Evolutionary conservation across 768 basidiomycete genomes (phyloP), one percentile per base, ranked within the genome.

Genomic region (Tephrocybe sp.): DNA sequence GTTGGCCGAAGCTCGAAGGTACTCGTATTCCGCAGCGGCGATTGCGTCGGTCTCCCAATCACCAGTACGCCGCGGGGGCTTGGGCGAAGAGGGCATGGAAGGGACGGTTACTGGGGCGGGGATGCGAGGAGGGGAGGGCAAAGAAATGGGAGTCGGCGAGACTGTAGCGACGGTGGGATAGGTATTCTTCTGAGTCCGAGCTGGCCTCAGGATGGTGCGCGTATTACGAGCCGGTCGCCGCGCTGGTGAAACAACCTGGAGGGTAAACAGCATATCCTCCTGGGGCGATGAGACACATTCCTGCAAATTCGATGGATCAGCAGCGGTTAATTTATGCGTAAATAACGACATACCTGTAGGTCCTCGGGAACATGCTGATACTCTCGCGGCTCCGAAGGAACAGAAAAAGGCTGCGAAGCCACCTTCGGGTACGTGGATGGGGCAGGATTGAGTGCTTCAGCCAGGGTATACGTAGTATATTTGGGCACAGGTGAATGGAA

Each of bases 21-120:
- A 19, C 14, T 45, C 26, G 17, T 31, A 19, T 16, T 45, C 26
- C 3, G 44, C 14, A 17, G 52, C 40, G 9, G 54, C 46, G 2
- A 51, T 45, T 4, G 58, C 55, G 31, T 56, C 58, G 12, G 46
- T 46, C 14, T 48, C 52, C 55, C 58, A 54, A 34, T 59, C 55
- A 17, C 58, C 52, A 11, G 52, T 56, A 39, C 52, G 50, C 22
- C 42, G 51, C 10, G n/a, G 34, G 4, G 9, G 32, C 16, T 47
- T 17, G 16, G 32, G 36, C 5, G 35, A 19, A 13, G n/a, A 16
- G 26, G 45, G 23, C n/a, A 12, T 12, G 7, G 11, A 38, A 23
- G 10, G 16, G 10, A 3, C 13, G 12, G 13, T n/a, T 17, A 31
- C 32, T 45, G 23, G 5, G 33, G 34, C 26, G 42, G 40, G 31